Conservation (phyloP, 495 filamentous ascomycete genomes). For the Neurospora cerealis region DNA sequence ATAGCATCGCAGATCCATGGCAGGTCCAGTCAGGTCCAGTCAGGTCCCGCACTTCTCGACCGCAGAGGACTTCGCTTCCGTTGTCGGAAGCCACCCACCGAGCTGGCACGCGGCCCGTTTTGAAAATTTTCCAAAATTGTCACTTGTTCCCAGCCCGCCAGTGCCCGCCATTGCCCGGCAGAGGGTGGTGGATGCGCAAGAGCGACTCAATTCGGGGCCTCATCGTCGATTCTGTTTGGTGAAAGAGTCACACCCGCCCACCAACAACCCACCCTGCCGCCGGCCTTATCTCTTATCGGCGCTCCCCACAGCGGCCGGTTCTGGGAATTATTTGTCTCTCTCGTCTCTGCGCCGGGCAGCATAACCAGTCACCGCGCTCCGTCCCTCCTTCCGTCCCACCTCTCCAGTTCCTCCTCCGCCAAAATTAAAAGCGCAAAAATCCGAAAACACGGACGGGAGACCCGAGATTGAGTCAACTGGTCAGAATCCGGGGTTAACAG, state of each 20-base stretch:
- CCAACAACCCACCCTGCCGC: neutral
- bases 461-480: constrained; percentile 14
- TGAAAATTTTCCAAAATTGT: constrained; percentile 7
- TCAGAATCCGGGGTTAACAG: constrained; percentile 7
- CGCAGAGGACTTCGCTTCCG: constrained; percentile 2
- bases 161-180: neutral
- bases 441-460: constrained; percentile 8
- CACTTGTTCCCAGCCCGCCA: neutral
- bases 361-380: neutral
- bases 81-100: constrained; percentile 3
- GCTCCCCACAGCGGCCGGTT: constrained; percentile 12
- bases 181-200: neutral
- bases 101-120: constrained; percentile 1
- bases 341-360: neutral
- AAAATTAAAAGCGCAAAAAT: constrained; percentile 1
- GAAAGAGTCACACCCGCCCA: constrained; percentile 14
- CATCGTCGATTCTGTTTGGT: neutral
- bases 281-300: constrained; percentile 18
- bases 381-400: constrained; percentile 4
- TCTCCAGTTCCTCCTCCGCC: neutral
- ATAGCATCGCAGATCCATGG: neutral
- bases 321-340: constrained; percentile 9
- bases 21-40: neutral
- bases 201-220: neutral
- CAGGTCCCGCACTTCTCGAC: neutral